Percentiles rank a stretch among this genome's conserved stretches.
Conservation (phyloP, 805 yeast species). For the Candida insectorum region DNA sequence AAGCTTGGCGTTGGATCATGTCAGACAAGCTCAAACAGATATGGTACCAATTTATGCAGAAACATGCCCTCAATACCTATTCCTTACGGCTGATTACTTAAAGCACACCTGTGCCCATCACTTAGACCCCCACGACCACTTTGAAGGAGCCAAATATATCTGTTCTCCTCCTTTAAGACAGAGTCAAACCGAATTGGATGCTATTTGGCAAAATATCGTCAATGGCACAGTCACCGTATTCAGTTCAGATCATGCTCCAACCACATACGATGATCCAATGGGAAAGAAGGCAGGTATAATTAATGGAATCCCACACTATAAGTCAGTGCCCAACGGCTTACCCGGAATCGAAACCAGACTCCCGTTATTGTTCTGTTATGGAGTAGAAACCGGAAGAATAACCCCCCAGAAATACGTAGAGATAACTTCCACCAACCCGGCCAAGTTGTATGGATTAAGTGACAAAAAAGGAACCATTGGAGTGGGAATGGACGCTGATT, state of each 20-base stretch:
- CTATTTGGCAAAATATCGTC: constrained; percentile 43
- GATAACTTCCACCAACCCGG: constrained; percentile 43
- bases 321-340: constrained; percentile 45
- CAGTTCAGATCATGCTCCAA: constrained; percentile 47
- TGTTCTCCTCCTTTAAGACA: constrained; percentile 51
- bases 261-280: constrained; percentile 34
- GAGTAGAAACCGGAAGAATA: constrained; percentile 40
- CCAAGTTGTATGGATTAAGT: constrained; percentile 42
- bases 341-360: constrained; percentile 49
- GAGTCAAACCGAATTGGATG: constrained; percentile 33
- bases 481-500: constrained; percentile 48
- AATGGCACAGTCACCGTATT: constrained; percentile 48
- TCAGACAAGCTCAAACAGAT: constrained; percentile 39
- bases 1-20: constrained; percentile 37
- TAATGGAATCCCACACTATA: constrained; percentile 39
- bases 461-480: constrained; percentile 40
- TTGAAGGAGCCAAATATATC: constrained; percentile 47
- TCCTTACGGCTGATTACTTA: constrained; percentile 37
- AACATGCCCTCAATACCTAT: constrained; percentile 50
- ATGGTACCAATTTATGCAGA: constrained; percentile 45
- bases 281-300: constrained; percentile 43
- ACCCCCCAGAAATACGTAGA: constrained; percentile 43
- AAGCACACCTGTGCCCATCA: constrained; percentile 15
- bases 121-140: constrained; percentile 22
- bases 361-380: constrained; percentile 42